Evolutionary conservation across 805 yeast species (phyloP), one percentile per base, ranked within the genome.

Genomic region (Hanseniaspora clermontiae): DNA sequence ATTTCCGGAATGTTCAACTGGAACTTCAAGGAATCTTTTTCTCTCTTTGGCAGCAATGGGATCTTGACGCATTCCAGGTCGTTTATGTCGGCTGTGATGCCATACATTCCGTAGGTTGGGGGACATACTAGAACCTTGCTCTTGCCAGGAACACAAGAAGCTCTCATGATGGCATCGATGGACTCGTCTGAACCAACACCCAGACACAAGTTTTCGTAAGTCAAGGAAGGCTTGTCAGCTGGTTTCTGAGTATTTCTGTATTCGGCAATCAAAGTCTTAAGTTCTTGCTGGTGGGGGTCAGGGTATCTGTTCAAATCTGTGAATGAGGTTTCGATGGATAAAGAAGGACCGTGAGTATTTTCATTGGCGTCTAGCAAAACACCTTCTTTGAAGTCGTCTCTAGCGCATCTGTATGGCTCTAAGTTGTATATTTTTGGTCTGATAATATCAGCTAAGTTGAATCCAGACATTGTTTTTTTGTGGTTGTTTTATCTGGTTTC

Each of bases 171-270:
- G 43, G 93, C 78, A 67, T 93, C 98, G 59, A 93, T 89, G 64
- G 93, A 81, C 70, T 93, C 98, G 68, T 93, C 98, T 1, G 97
- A 90, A 1, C 98, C 98, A 12, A 93, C 98, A 46, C 98, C 98
- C 37, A 93, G 75, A 66, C 95, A 89, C 36, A 93, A 64, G 69
- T 93, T 93, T 7, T 75, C 84, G 0, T 85, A 78, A 1, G 72
- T 70, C 59, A 87, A 66, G 10, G 62, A 29, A 19, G 66, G 56
- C 7, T 61, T 67, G 5, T 29, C 27, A 20, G 57, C 48, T 8
- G 66, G 60, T 1, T 46, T 43, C 17, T 53, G 57, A 17, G 51
- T 27, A 66, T 87, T 89, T 60, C 98, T 77, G 65, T 84, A 84
- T 42, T 79, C 73, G 50, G 86, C 80, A 51, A 91, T 74, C 60